Evolutionary conservation across 169 alveolate genomes (phyloP).

Genomic region (Eimeria falciformis): DNA sequence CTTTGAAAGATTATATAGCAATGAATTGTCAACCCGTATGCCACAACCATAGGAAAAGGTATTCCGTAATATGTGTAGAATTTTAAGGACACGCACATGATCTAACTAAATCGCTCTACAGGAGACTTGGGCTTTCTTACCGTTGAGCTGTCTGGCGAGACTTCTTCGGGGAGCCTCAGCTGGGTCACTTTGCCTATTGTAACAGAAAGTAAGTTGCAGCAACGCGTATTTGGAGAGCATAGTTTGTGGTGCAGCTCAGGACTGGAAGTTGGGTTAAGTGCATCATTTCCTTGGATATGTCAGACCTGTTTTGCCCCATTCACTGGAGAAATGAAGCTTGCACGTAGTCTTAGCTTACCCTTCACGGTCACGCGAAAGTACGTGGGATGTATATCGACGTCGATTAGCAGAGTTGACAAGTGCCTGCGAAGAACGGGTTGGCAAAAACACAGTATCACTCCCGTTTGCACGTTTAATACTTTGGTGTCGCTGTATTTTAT

Average conservation of each 20-base stretch:
- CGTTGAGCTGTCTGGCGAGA: slow-evolving; percentile 45
- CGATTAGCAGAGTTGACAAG: slow-evolving; percentile 89
- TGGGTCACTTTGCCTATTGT: slow-evolving; percentile 67
- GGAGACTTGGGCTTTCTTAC: not conserved
- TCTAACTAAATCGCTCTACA: not conserved
- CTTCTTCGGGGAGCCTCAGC: slow-evolving; percentile 70
- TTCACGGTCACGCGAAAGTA: slow-evolving; percentile 83
- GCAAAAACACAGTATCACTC: not conserved
- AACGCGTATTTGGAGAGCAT: not conserved
- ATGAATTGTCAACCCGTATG: not conserved
- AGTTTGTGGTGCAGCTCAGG: not conserved
- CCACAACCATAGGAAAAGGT: not conserved
- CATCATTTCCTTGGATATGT: not conserved
- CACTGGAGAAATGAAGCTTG: not conserved
- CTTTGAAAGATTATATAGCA: not conserved
- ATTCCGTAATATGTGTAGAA: not conserved
- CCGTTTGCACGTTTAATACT: not conserved
- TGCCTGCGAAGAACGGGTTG: slow-evolving; percentile 69
- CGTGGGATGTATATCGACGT: slow-evolving; percentile 90
- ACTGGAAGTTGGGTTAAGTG: not conserved
- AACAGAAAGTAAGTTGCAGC: not conserved
- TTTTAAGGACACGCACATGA: not conserved
- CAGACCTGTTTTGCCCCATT: not conserved
- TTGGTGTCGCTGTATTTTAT: too few relatives aligned
- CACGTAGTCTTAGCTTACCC: slow-evolving; percentile 10